Evolutionary conservation across 495 filamentous ascomycete genomes (phyloP), one percentile per base, ranked within the genome.

Genomic region (Echria macrotheca): DNA sequence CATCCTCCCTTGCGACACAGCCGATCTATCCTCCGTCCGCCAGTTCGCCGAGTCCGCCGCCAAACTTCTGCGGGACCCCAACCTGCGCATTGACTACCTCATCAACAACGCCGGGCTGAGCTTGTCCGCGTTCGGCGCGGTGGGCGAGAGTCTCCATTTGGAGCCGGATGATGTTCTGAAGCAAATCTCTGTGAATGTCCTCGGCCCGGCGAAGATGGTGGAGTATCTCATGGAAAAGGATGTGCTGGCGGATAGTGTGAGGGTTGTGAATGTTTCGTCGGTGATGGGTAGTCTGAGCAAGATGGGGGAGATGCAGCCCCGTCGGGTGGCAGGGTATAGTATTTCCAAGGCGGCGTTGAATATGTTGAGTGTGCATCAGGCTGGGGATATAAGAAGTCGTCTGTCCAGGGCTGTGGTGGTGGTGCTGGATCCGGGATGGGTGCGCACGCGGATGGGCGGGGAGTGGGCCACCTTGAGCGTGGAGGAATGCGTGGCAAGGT

Each of bases 401-500:
- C 45, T 66, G 38, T 52, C 62, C 10, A 69, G 75, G 2, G 67
- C 77, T 3, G 61, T 72, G 36, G 72, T 75, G 0, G 69, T 77
- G 18, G 67, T 69, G 4, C 67, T 82, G 56, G 72, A 79, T 60
- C 81, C 81, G 5, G 81, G 81, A 2, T 83, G 80, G 81, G 79
- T 83, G 33, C 64, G 72, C 49, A 85, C 80, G 7, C 76, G 79
- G 60, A 77, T 83, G 78, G 80, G 80, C 8, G 79, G 79, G 0
- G 45, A 47, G 11, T 64, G 59, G 43, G 80, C 79, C 0, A 55
- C 71, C 2, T 67, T 74, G 2, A 61, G 68, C n/a, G 56, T 72
- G 39, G 55, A 67, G n/a, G 68, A 73, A 44, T 72, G 74, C 8
- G 60, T 75, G 1, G 64, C 65, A 4, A 61, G 64, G 0, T 61